These are phyloP conservation scores for Nicotiana knightiana DNA, from an alignment of 257 asterid species.

Conservation along the genomic window DNA sequence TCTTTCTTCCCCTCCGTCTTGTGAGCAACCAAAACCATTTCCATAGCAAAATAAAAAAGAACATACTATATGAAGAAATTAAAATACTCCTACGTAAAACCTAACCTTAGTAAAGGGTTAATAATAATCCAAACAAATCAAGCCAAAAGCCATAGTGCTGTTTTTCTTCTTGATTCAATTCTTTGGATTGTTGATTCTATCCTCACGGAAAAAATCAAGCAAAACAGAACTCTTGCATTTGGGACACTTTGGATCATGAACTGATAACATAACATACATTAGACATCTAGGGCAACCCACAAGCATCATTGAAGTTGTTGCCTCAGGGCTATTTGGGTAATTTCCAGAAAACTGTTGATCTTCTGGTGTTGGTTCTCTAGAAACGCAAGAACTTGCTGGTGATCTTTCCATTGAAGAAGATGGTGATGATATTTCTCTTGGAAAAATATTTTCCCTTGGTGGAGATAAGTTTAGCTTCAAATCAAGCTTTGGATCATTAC, in stretches of 20 bases:
- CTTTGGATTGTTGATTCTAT: not conserved
- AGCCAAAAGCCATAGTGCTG: not conserved
- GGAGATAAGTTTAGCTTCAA: conserved; percentile 18
- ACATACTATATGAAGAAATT: not conserved
- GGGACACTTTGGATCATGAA: conserved; percentile 7
- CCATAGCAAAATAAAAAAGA: not conserved
- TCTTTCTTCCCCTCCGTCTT: not conserved
- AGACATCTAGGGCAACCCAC: conserved; percentile 16
- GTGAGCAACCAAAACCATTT: not conserved
- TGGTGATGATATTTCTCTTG: conserved; percentile 2
- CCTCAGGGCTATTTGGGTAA: not conserved
- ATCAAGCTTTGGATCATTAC: conserved; percentile 11
- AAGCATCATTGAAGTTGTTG: conserved; percentile 4
- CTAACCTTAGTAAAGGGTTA: not conserved
- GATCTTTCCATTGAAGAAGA: conserved; percentile 2
- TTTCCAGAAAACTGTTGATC: not conserved
- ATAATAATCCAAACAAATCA: not conserved
- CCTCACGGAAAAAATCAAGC: conserved; percentile 13
- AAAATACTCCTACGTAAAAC: not conserved
- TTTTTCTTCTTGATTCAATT: not conserved
- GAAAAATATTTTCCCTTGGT: not conserved
- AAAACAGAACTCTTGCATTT: conserved; percentile 13
- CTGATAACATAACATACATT: conserved; percentile 17
- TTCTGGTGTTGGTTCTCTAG: conserved; percentile 2
- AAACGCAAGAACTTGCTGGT: conserved; percentile 13